Base-by-base conservation (phyloP, 495 filamentous ascomycete species). In the Evernia prunastri region DNA sequence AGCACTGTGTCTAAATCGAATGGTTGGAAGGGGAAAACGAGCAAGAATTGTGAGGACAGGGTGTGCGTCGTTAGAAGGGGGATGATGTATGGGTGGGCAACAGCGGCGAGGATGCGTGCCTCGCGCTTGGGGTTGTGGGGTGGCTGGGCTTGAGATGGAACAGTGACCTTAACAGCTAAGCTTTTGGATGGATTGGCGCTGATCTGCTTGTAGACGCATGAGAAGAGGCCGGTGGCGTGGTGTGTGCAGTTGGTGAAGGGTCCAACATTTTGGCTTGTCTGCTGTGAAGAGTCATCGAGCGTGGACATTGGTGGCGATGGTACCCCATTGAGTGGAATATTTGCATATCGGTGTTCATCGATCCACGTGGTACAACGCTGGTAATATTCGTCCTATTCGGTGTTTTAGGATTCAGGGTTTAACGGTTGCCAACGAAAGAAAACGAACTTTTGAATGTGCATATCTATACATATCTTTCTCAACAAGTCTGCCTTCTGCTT, bases 81-180 rank as follows among this genome's bases (percentile, higher is more conserved):
- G 65, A 97, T 87, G 51, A 91, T 78, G 65, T 81, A 66, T 1
- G 61, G 17, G 61, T 80, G 66, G 45, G 72, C 69, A 37, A 86
- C 78, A 25, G 79, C 68, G 20, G 71, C 71, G 15, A 97, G 78
- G 49, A 97, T 84, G 58, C 86, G 85, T 47, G 83, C 86, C 77
- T 99, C 94, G 36, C 87, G 84, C 27, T 79, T 73, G 4, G 89
- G 86, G 73, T 92, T 82, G 75, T 99, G 94, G 25, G 94, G 94
- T 18, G 89, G 83, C 36, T 82, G 81, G 77, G 87, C 82, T 25
- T 79, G 71, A 58, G 87, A 86, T 20, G 91, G 90, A 17, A 81
- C 84, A 17, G 92, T 96, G 51, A 96, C 84, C 73, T 98, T 98
- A 35, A 98, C 76, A n/a, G 94, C 93, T 11, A 87, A 79, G 12